A percentile compares a stretch with the other conserved stretches of the same genome.
These are phyloP conservation scores for Cardiospermum halicacabum DNA, from an alignment of 345 rosid species.

Conservation along the genomic window DNA sequence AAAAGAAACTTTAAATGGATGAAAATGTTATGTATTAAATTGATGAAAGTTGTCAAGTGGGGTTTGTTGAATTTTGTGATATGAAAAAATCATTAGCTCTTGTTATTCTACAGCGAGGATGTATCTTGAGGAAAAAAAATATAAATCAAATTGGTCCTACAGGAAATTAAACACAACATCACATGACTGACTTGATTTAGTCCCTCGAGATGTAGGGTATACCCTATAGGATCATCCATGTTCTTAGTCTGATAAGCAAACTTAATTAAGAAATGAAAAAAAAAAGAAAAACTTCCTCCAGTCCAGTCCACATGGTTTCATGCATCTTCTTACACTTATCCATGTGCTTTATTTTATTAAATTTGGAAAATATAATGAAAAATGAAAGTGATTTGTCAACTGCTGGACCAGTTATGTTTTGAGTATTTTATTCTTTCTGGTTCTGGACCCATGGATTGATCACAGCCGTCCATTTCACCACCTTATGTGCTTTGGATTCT, in stretches of 20 bases:
- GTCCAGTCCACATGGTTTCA: slow-evolving; percentile 33
- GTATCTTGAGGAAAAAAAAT: slow-evolving; percentile 3
- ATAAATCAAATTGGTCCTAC: slow-evolving; percentile 24
- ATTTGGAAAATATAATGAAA: slow-evolving; percentile 8
- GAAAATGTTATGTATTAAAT: no score
- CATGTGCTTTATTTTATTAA: slow-evolving; percentile 35
- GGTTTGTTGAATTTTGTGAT: slow-evolving; percentile 17
- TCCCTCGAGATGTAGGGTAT: slow-evolving; percentile 14
- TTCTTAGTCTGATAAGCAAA: slow-evolving; percentile 14
- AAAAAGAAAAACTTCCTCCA: slow-evolving; percentile 8
- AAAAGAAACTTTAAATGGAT: no score
- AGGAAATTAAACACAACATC: slow-evolving; percentile 20
- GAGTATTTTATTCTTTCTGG: slow-evolving; percentile 5
- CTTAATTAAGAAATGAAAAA: no score
- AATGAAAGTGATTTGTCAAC: slow-evolving; percentile 44
- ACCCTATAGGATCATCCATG: slow-evolving; percentile 43
- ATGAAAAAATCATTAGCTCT: slow-evolving; percentile 29
- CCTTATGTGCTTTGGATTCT: slow-evolving; percentile 3
- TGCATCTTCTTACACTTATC: slow-evolving; percentile 24
- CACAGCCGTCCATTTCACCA: slow-evolving; percentile 18
- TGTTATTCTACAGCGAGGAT: slow-evolving; percentile 15
- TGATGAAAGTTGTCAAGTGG: slow-evolving; percentile 4
- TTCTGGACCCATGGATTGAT: slow-evolving; percentile 18
- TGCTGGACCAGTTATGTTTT: slow-evolving; percentile 17
- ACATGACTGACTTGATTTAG: slow-evolving; percentile 54